These are phyloP conservation scores for Fimicolochytrium jonesii DNA, from an alignment of 192 early-diverging fungal genomes.

Conservation along the genomic window DNA sequence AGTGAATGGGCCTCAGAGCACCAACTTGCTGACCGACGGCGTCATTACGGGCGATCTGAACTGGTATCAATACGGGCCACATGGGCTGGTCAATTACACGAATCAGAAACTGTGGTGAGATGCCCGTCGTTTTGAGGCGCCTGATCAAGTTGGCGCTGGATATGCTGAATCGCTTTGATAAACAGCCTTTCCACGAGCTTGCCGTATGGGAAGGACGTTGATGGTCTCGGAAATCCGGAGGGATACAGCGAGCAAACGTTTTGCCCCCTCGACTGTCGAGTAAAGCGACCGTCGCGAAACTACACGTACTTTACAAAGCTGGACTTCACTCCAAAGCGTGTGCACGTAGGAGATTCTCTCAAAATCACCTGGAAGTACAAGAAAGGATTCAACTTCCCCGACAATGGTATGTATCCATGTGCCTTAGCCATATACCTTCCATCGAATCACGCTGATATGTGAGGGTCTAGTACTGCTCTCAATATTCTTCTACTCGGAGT, in stretches of 20 bases:
- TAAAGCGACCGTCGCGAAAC: not conserved
- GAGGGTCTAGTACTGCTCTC: conserved; percentile 16
- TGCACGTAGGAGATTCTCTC: conserved; percentile 2
- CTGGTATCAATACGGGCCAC: conserved; percentile 15
- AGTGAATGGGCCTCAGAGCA: not conserved
- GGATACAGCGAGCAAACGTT: conserved; percentile 18
- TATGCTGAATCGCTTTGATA: not conserved
- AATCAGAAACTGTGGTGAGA: conserved; percentile 7
- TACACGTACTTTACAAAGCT: conserved; percentile 17
- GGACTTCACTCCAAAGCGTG: not conserved
- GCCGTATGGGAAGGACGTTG: conserved; percentile 16
- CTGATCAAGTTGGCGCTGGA: not conserved
- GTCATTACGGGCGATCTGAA: not conserved
- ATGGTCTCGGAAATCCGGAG: conserved; percentile 9
- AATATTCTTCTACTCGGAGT: conserved; percentile 16
- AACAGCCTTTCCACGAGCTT: conserved; percentile 1
- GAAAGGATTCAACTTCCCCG: conserved; percentile 18
- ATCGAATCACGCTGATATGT: no score
- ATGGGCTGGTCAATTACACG: conserved; percentile 21
- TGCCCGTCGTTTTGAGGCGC: no score
- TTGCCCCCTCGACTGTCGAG: conserved; percentile 12
- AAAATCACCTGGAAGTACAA: conserved; percentile 16
- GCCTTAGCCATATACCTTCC: no score
- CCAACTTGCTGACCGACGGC: not conserved
- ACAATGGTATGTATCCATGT: conserved; percentile 10